A percentile compares a stretch with the other conserved stretches of the same genome.
Conservation (phyloP, 495 filamentous ascomycete species). For the Podospora conica region DNA sequence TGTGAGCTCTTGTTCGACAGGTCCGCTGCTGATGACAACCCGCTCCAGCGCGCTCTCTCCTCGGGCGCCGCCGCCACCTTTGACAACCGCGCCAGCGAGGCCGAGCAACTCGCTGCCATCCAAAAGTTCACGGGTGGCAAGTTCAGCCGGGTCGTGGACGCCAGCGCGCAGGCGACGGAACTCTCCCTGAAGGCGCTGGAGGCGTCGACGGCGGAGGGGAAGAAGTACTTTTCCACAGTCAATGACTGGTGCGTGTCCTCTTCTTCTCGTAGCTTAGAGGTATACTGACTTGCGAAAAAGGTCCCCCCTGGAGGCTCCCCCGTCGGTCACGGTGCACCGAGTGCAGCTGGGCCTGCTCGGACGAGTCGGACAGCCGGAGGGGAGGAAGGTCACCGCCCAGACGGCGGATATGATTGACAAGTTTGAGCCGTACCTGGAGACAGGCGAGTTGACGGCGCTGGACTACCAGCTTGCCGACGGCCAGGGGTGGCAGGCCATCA, state of each 20-base stretch:
- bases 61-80: constrained; percentile 37
- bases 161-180: constrained; percentile 30
- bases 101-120: constrained; percentile 34
- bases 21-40: background rate
- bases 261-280: background rate
- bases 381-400: constrained; percentile 7
- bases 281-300: background rate
- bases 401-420: constrained; percentile 5
- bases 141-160: constrained; percentile 37
- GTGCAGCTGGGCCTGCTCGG: constrained; percentile 19
- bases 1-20: background rate
- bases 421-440: constrained; percentile 16
- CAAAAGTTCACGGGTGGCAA: constrained; percentile 32
- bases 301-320: constrained; percentile 13
- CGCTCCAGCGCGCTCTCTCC: constrained; percentile 13
- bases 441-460: constrained; percentile 13
- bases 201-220: constrained; percentile 14
- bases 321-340: constrained; percentile 17
- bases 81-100: constrained; percentile 30
- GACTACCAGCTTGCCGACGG: constrained; percentile 20
- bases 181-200: constrained; percentile 28
- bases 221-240: constrained; percentile 37
- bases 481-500: constrained; percentile 16
- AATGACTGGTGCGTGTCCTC: constrained; percentile 35
- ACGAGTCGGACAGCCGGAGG: background rate